Evolutionary conservation across 257 asterid genomes (phyloP).

Genomic region (Sherardia arvensis): DNA sequence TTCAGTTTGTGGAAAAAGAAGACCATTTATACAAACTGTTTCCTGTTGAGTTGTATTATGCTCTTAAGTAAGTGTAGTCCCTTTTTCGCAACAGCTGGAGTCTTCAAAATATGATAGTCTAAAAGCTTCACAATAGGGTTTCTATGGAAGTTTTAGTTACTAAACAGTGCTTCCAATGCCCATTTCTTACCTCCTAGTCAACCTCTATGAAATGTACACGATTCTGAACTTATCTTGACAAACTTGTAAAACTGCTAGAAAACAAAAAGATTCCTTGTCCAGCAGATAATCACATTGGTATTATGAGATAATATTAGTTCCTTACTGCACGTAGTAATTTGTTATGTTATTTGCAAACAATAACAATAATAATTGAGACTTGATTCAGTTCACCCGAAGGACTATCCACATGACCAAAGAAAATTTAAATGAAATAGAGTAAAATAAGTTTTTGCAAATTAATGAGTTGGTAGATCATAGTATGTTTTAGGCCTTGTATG

Average conservation of each 20-base stretch:
- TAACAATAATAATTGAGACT: neutral
- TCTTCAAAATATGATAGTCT: neutral
- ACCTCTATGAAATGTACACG: neutral
- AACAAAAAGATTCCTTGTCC: no score
- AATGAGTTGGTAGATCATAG: no score
- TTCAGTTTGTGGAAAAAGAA: no score
- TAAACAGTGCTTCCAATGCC: neutral
- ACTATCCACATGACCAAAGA: no score
- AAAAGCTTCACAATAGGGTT: no score
- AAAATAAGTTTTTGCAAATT: no score
- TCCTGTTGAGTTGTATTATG: no score
- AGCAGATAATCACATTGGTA: neutral
- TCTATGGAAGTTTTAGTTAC: neutral
- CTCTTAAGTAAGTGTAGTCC: no score
- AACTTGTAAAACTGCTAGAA: neutral
- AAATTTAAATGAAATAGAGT: no score
- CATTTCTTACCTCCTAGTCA: neutral
- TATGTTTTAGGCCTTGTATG: no score
- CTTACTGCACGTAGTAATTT: neutral
- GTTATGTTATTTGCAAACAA: neutral
- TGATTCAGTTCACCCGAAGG: no score
- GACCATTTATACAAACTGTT: neutral
- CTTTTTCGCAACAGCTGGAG: neutral
- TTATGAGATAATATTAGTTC: neutral
- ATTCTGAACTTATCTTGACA: neutral